Evolutionary conservation across 129 eudicot species (phyloP), one percentile per base, ranked within the genome.

Genomic region (Pseudognaphalium luteoalbum): DNA sequence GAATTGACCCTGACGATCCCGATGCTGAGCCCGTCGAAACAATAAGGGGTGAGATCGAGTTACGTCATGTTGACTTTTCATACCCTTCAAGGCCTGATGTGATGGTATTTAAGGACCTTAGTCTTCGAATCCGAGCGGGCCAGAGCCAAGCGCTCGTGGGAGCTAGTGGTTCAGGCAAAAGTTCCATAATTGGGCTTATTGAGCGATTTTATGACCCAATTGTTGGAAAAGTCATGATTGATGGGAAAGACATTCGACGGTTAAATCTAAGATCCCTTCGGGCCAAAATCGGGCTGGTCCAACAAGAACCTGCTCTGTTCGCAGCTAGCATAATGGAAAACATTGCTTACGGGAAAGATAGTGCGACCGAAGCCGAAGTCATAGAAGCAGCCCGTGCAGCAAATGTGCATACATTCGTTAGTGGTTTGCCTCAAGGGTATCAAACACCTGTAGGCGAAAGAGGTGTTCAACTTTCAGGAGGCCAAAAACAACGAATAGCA

Each of bases 71-170:
- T 17, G 98, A 94, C 81, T 94, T 94, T 77, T 82, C 97, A 0
- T 94, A 91, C 85, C 98, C 98, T 20, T 88, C 98, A 8, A 82
- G 98, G 4, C 96, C 97, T 0, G 98, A 93, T 68, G 90, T 90
- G 15, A 75, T 77, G 20, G 83, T 94, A 22, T 91, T 94, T 69
- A 91, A 94, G 83, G 97, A 94, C 73, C 73, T 94, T 25, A 88
- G 79, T 86, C 93, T 94, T 15, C 84, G 98, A 64, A 91, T 94
- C 81, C 87, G 97, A 16, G 96, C 98, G 0, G 98, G 98, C 35
- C 96, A 87, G 60, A 94, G 98, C 88, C 98, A 94, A 76, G 97
- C 97, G 7, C 91, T 94, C 0, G 98, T 94, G 20, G 98, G 98
- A 58, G 92, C 98, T 3, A 93, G 98, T 47, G 98, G 98, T 42